Base-by-base conservation (phyloP, 805 yeast genomes). In the Maudiozyma turicensis region DNA sequence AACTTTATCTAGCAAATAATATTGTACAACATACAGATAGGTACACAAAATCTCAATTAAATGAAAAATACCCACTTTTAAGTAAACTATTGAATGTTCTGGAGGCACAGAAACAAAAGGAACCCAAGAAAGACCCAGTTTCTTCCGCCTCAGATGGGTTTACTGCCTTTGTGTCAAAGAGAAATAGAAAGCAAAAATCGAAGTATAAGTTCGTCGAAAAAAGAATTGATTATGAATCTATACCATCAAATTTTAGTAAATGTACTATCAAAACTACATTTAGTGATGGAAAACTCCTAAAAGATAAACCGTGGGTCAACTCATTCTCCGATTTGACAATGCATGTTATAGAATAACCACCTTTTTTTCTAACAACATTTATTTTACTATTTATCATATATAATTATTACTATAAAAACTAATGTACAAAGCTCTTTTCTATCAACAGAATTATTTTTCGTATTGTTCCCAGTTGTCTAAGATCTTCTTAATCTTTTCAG, bases 381-480 rank as follows among this genome's bases (percentile, higher is more conserved):
- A 39, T 10, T 39, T 26, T 14, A 39, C 7, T 39, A 39, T 39
- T 39, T 39, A 39, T 39, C 20, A 39, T 11, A 14, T 15, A 40
- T 13, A 26, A 26, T 9, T 14, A 26, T 32, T 7, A 30, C 30
- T 7, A n/a, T n/a, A 35, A 37, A 37, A 14, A 11, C 33, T 35
- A 26, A 35, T 35, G 28, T 44, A 44, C 41, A 44, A 28, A 20
- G 37, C n/a, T 34, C 11, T 26, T 15, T 15, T 39, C 28, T 28
- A 20, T 28, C n/a, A 32, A 28, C 29, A 9, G 40, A 43, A 35
- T 40, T 47, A 32, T 26, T 48, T 46, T 66, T 76, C 81, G 69
- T 85, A 91, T 58, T 77, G 73, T 63, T 88, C 97, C 99, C 99
- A 93, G 78, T 89, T 88, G 56, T 93, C 97, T 56, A 93, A 72